Evolutionary conservation across 2,329 filamentous ascomycete genomes (phyloP), one percentile per base, ranked within the genome.

Genomic region (Berkeleyomyces basicola): DNA sequence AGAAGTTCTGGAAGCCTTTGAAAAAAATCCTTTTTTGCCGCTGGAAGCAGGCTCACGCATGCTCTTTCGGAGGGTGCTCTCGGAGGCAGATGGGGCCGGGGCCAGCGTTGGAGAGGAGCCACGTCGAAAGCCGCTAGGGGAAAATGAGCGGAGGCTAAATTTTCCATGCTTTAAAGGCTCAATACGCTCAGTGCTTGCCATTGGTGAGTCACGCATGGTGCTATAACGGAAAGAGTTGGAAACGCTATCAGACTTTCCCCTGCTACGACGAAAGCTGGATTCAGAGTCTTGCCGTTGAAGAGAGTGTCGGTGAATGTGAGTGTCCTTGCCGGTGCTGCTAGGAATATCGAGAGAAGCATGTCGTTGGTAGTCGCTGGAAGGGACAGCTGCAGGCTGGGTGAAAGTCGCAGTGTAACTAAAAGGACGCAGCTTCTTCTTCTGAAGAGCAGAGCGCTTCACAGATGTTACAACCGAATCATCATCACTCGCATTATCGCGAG

Each of bases 61-160:
- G 1, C 74, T 67, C 72, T 63, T 58, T 61, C 64, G 66, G 69
- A 81, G 74, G 7, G 76, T 77, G 42, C 72, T 76, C 9, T 67
- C 74, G 6, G 70, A 69, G n/a, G 73, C 69, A 14, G 74, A 71
- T 4, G 74, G 70, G 44, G 74, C 73, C 40, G 73, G 73, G 37
- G 73, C 72, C 58, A 69, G 37, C 77, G 76, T 44, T 76, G 72
- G 57, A 82, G 79, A 47, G 7, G 58, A 78, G 71, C 7, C 82
- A 81, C 14, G 59, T 11, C 36, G 59, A 46, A 53, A 61, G n/a
- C 79, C 79, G 0, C 80, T 75, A 0, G 87, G 88, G 1, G 87
- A 91, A 47, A 87, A 67, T 0, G 87, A 87, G 39, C 87, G 81
- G 42, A 90, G 75, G 64, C 84, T 88, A 69, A 88, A 85, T 33